Conservation (phyloP, 176 grass and related monocot genomes). For the Carex parvula region DNA sequence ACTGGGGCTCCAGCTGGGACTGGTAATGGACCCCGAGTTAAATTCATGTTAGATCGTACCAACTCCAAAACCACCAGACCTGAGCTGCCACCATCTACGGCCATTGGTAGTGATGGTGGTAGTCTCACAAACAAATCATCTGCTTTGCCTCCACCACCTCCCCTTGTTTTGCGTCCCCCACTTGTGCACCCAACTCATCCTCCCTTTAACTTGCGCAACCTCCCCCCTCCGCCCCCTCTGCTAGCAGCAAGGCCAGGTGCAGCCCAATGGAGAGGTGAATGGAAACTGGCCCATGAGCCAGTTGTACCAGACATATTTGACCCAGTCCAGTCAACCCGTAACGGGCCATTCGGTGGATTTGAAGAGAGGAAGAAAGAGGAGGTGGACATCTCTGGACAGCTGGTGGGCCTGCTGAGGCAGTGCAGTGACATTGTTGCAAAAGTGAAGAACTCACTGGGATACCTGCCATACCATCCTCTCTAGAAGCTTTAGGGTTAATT, state of each 20-base stretch:
- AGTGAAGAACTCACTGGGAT: constrained; percentile 34
- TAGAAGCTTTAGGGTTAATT: constrained; percentile 3
- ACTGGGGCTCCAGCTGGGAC: neutral
- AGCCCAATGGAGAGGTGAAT: neutral
- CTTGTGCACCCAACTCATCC: neutral
- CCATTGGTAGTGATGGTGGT: neutral
- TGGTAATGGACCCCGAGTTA: constrained; percentile 51
- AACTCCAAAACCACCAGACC: constrained; percentile 33
- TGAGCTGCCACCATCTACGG: neutral
- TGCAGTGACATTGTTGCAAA: constrained; percentile 38
- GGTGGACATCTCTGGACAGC: constrained; percentile 31
- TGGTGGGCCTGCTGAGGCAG: constrained; percentile 32
- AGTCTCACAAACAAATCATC: constrained; percentile 27
- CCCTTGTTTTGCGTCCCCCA: constrained; percentile 8
- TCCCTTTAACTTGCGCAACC: constrained; percentile 13
- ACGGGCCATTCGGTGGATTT: neutral
- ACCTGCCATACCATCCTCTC: constrained; percentile 37
- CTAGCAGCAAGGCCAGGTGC: neutral
- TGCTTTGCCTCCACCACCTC: constrained; percentile 21
- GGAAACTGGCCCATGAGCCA: neutral
- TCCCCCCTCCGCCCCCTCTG: constrained; percentile 25
- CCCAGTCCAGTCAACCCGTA: neutral
- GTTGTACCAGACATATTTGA: neutral
- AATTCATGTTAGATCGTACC: constrained; percentile 50
- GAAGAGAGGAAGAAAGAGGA: constrained; percentile 7